These are phyloP conservation scores for Eucalyptus marginata DNA, from an alignment of 345 rosid species.

Conservation along the genomic window DNA sequence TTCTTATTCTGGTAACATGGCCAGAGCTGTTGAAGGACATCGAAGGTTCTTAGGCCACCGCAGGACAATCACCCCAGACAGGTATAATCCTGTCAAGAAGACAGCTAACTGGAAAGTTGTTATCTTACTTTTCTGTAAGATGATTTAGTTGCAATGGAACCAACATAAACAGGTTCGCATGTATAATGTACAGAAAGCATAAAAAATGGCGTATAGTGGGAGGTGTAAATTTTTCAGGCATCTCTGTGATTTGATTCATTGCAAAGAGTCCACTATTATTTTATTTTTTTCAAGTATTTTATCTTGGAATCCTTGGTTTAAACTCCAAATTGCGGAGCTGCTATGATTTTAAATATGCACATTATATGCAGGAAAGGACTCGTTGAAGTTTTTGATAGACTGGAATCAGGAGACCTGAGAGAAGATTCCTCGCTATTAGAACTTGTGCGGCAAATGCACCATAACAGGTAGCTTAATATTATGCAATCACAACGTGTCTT, in stretches of 20 bases:
- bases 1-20: slow-evolving; percentile 94
- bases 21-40: slow-evolving; percentile 95
- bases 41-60: slow-evolving; percentile 90
- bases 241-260: not conserved
- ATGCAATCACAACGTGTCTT: not conserved
- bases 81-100: slow-evolving; percentile 18
- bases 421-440: slow-evolving; percentile 34
- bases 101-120: not conserved
- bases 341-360: not conserved
- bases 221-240: not conserved
- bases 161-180: not conserved
- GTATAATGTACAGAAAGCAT: not conserved
- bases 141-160: not conserved
- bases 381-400: slow-evolving; percentile 51
- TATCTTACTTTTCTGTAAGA: not conserved
- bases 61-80: slow-evolving; percentile 74
- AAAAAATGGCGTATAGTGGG: not conserved
- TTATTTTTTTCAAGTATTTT: not conserved
- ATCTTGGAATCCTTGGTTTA: not conserved
- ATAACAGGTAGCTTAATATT: slow-evolving; percentile 30
- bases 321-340: not conserved
- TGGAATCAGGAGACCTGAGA: slow-evolving; percentile 45
- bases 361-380: slow-evolving; percentile 50
- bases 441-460: slow-evolving; percentile 57
- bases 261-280: not conserved